Percentiles rank a stretch among this genome's conserved stretches.
Conservation (phyloP, 2,329 filamentous ascomycete species). For the Xylaria sp. region DNA sequence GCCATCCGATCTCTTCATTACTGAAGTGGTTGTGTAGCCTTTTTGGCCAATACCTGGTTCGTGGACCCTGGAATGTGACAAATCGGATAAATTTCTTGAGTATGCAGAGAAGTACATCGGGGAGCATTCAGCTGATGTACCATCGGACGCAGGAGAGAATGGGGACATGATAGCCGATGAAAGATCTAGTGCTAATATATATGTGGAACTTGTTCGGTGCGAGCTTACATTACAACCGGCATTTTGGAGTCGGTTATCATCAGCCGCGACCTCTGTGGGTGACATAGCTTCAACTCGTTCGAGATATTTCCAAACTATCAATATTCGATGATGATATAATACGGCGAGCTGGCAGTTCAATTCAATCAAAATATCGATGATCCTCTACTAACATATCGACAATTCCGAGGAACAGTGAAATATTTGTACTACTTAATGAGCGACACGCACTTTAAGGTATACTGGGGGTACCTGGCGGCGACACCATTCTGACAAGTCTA, state of each 20-base stretch:
- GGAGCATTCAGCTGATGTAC: slow-evolving; percentile 9
- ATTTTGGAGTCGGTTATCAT: background rate
- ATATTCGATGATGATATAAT: background rate
- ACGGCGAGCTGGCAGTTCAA: background rate
- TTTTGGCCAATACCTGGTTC: background rate
- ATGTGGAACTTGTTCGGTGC: background rate
- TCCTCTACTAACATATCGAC: background rate
- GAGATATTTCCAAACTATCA: slow-evolving; percentile 24
- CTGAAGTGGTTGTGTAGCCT: slow-evolving; percentile 11
- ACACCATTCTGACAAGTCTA: background rate
- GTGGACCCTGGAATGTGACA: background rate
- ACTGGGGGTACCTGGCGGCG: background rate
- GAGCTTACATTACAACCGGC: background rate
- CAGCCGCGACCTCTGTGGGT: slow-evolving; percentile 1
- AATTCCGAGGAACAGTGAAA: background rate
- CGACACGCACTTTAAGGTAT: background rate
- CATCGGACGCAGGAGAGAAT: slow-evolving; percentile 10
- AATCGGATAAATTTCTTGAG: slow-evolving; percentile 12
- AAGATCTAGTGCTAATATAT: background rate
- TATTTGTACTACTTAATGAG: background rate
- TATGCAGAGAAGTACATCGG: background rate
- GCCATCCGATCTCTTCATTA: slow-evolving; percentile 11
- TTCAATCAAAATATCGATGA: background rate
- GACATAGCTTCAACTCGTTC: background rate
- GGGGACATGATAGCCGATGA: slow-evolving; percentile 6